Conservation (phyloP, 2,329 filamentous ascomycete genomes). For the Diaporthe vexans region DNA sequence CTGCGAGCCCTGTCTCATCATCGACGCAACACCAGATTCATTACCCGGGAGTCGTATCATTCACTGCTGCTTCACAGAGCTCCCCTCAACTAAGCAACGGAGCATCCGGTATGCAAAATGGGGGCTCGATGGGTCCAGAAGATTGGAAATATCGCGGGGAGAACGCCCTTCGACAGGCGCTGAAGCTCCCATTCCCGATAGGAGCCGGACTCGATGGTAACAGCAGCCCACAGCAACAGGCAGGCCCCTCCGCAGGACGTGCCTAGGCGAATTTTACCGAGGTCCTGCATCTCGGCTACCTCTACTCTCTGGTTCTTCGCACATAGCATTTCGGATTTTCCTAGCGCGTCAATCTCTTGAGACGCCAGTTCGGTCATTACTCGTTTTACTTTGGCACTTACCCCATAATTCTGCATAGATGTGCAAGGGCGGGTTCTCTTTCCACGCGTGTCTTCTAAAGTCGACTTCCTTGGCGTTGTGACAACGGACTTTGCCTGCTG, state of each 20-base stretch:
- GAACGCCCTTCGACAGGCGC: constrained; percentile 39
- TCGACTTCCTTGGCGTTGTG: constrained; percentile 36
- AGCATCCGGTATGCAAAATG: neutral
- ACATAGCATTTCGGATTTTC: constrained; percentile 20
- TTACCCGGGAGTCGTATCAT: neutral
- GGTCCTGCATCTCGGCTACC: neutral
- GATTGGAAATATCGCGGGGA: constrained; percentile 38
- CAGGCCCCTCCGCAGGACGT: constrained; percentile 34
- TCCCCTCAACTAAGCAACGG: constrained; percentile 34
- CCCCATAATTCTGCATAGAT: constrained; percentile 40
- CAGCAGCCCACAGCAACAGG: constrained; percentile 31
- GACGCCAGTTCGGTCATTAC: constrained; percentile 32
- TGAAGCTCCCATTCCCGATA: constrained; percentile 37
- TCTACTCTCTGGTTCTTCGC: constrained; percentile 17
- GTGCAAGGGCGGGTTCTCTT: constrained; percentile 24
- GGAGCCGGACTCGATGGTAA: constrained; percentile 36
- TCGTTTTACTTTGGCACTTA: constrained; percentile 26
- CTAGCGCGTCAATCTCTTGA: constrained; percentile 17
- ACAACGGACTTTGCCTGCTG: constrained; percentile 29
- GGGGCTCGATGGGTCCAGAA: constrained; percentile 27
- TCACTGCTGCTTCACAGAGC: constrained; percentile 12
- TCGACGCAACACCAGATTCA: constrained; percentile 10
- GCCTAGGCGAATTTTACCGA: constrained; percentile 19
- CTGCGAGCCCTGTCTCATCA: constrained; percentile 1
- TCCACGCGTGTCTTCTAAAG: constrained; percentile 35